phyloP scores from a whole-genome alignment of 148 eudicot genomes.

The Chenopodium quinoa region DNA sequence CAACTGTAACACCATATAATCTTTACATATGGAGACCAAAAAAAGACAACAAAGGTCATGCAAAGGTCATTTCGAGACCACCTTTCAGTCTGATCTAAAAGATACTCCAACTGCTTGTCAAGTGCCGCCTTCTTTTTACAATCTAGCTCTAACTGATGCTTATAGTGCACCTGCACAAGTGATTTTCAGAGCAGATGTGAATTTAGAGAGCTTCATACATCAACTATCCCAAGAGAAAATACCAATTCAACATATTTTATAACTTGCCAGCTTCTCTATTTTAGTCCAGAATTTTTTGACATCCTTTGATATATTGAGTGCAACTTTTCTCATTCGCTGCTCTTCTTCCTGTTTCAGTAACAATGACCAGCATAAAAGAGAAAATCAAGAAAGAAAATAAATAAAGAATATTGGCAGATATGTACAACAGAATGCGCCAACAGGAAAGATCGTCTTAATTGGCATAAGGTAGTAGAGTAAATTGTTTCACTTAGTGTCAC shows the following conservation, averaged over 20 bases:
- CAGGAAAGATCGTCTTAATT: too few relatives aligned
- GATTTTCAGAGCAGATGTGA: slow-evolving; percentile 1
- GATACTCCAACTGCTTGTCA: slow-evolving; percentile 96
- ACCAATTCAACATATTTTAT: slow-evolving; percentile 4
- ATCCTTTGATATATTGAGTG: slow-evolving; percentile 85
- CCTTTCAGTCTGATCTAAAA: slow-evolving; percentile 99
- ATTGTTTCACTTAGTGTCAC: not conserved
- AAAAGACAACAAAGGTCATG: slow-evolving; percentile 1
- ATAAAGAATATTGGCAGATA: too few relatives aligned
- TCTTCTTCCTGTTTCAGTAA: slow-evolving; percentile 75
- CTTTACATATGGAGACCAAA: slow-evolving; percentile 8
- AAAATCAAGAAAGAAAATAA: too few relatives aligned
- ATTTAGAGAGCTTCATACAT: slow-evolving; percentile 6
- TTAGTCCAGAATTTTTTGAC: slow-evolving; percentile 97
- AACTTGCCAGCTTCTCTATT: slow-evolving; percentile 97
- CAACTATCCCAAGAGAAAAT: not conserved
- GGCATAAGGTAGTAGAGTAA: not conserved
- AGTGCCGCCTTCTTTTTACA: slow-evolving; percentile 90
- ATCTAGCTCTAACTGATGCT: slow-evolving; percentile 87
- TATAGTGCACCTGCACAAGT: slow-evolving; percentile 71
- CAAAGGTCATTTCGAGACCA: slow-evolving; percentile 20
- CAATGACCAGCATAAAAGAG: slow-evolving; percentile 13
- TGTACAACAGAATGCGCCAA: too few relatives aligned
- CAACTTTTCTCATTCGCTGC: slow-evolving; percentile 86
- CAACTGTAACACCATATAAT: slow-evolving; percentile 15